These are phyloP conservation scores for Penicillium freii DNA, from an alignment of 2,329 filamentous ascomycete species.

Conservation along the genomic window DNA sequence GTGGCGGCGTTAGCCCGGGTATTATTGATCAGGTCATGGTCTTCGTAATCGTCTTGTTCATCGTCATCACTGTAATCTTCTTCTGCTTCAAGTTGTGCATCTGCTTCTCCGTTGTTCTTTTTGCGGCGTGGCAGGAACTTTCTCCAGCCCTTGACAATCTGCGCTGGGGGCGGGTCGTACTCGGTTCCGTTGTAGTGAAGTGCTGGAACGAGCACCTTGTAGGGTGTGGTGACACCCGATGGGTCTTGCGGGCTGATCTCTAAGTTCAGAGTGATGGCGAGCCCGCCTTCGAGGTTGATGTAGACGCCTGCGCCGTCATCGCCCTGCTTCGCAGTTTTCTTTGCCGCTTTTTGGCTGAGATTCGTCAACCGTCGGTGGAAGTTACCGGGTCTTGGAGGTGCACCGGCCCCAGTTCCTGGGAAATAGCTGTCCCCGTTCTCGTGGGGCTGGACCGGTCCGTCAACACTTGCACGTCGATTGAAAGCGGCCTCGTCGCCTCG, in stretches of 20 bases:
- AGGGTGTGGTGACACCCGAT: conserved; percentile 81
- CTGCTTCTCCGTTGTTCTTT: conserved; percentile 15
- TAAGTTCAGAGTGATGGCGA: conserved; percentile 85
- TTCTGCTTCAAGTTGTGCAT: conserved; percentile 12
- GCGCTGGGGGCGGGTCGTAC: conserved; percentile 37
- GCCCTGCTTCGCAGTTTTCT: conserved; percentile 55
- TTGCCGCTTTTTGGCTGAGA: conserved; percentile 61
- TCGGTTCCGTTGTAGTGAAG: conserved; percentile 55
- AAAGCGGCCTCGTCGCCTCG: conserved; percentile 22
- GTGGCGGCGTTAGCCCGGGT: conserved; percentile 25
- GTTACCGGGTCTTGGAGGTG: conserved; percentile 35
- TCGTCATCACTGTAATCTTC: conserved; percentile 19
- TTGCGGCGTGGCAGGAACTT: conserved; percentile 38
- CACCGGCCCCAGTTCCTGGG: conserved; percentile 19
- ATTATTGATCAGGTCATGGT: conserved; percentile 25
- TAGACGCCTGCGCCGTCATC: conserved; percentile 53
- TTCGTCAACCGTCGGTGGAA: conserved; percentile 72
- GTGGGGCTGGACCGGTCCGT: conserved; percentile 30
- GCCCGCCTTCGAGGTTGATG: conserved; percentile 75
- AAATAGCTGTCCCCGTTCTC: conserved; percentile 38
- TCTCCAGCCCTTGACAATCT: conserved; percentile 41
- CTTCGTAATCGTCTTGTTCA: conserved; percentile 24
- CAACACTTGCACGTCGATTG: conserved; percentile 37
- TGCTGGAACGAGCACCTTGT: conserved; percentile 79
- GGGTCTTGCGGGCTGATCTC: conserved; percentile 86